Conservation (phyloP, 192 early-diverging fungal genomes). For the Podila minutissima region DNA sequence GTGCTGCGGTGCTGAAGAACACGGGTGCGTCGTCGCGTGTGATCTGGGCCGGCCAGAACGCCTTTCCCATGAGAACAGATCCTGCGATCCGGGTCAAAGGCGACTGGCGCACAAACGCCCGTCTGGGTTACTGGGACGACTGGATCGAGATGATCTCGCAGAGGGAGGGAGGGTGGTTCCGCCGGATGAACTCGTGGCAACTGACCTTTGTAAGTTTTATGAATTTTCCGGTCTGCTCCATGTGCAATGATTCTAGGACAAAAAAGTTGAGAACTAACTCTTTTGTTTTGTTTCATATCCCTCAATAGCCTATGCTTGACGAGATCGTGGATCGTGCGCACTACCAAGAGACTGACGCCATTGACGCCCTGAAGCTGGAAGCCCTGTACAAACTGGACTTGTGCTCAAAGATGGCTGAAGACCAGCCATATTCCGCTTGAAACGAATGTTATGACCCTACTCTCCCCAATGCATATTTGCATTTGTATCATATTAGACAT, state of each 20-base stretch:
- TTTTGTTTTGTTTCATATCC: not conserved
- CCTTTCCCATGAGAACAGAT: constrained; percentile 36
- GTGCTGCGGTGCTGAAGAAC: not conserved
- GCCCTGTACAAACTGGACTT: constrained; percentile 38
- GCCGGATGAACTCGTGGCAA: constrained; percentile 37
- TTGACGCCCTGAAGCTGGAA: constrained; percentile 33
- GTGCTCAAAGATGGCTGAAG: constrained; percentile 17
- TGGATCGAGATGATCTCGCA: constrained; percentile 34
- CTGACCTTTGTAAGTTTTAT: constrained; percentile 40
- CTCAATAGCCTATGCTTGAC: constrained; percentile 35
- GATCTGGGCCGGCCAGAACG: constrained; percentile 44
- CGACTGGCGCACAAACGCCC: constrained; percentile 38
- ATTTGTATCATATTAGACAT: not conserved
- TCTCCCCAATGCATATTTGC: not conserved
- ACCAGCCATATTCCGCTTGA: constrained; percentile 5
- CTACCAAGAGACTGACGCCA: constrained; percentile 36
- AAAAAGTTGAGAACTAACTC: no score
- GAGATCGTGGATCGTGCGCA: constrained; percentile 25
- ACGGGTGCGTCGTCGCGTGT: constrained; percentile 6
- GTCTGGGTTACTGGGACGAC: constrained; percentile 41
- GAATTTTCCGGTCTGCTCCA: not conserved
- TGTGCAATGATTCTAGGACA: not conserved
- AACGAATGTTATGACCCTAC: not conserved
- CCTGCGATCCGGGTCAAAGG: constrained; percentile 18
- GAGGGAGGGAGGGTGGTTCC: constrained; percentile 27